Evolutionary conservation across 345 rosid genomes (phyloP).

Genomic region (Rhodamnia rubescens): DNA sequence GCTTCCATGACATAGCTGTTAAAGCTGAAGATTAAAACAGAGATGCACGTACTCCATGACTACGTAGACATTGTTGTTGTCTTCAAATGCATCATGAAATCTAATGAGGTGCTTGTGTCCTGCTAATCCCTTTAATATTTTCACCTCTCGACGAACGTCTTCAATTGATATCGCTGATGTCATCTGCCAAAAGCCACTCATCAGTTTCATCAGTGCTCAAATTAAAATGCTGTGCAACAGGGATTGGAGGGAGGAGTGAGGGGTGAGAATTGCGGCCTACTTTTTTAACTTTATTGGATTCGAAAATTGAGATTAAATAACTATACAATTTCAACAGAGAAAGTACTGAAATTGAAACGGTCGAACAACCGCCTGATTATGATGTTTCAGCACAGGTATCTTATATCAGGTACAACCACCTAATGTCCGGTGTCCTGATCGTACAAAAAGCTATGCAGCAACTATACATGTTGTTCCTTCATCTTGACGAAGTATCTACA

Average conservation of each 20-base stretch:
- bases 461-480: neutral
- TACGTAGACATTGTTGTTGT: slow-evolving; percentile 60
- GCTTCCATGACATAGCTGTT: neutral
- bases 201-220: neutral
- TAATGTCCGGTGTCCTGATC: neutral
- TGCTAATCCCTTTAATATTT: slow-evolving; percentile 67
- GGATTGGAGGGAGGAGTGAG: neutral
- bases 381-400: neutral
- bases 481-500: neutral
- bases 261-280: neutral
- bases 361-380: neutral
- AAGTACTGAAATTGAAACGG: neutral
- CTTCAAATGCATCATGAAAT: slow-evolving; percentile 83
- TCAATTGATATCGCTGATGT: slow-evolving; percentile 72
- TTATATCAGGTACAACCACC: neutral
- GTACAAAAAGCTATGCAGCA: neutral
- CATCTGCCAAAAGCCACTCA: slow-evolving; percentile 52
- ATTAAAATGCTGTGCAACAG: neutral
- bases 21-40: neutral
- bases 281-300: neutral
- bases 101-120: slow-evolving; percentile 74
- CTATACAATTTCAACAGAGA: neutral
- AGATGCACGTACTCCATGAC: slow-evolving; percentile 81
- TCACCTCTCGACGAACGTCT: slow-evolving; percentile 95
- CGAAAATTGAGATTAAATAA: neutral